Evolutionary conservation across 306 rosid genomes (phyloP).

Genomic region (Rosa lucieae): DNA sequence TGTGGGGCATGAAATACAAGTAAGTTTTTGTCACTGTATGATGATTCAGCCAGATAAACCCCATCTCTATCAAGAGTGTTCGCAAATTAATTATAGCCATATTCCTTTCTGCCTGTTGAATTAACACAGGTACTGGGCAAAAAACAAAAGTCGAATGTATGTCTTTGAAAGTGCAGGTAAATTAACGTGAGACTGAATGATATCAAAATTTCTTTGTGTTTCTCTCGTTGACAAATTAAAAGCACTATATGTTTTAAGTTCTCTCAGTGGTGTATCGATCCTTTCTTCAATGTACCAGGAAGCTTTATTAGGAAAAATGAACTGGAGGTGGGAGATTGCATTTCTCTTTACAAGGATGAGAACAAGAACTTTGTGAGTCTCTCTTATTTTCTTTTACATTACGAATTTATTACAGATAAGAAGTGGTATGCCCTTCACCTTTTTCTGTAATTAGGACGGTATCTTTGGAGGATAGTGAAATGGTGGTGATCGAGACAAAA

Average conservation of each 20-base stretch:
- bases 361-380: slow-evolving; percentile 57
- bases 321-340: slow-evolving; percentile 51
- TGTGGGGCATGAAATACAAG: slow-evolving; percentile 60
- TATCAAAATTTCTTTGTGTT: not conserved
- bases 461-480: not conserved
- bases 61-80: not conserved
- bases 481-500: not conserved
- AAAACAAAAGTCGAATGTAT: slow-evolving; percentile 65
- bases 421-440: not conserved
- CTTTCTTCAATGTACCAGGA: slow-evolving; percentile 37
- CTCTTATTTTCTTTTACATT: not conserved
- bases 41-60: not conserved
- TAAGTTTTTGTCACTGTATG: slow-evolving; percentile 21
- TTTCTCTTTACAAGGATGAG: slow-evolving; percentile 55
- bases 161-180: slow-evolving; percentile 61
- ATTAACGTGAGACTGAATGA: not conserved
- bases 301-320: slow-evolving; percentile 42
- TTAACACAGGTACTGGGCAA: slow-evolving; percentile 57
- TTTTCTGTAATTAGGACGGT: not conserved
- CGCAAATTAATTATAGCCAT: not conserved
- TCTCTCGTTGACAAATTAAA: not conserved
- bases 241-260: not conserved
- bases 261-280: not conserved
- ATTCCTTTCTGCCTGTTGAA: slow-evolving; percentile 8
- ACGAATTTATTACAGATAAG: not conserved